Conservation (phyloP, 306 rosid species). For the Castanospermum australe region DNA sequence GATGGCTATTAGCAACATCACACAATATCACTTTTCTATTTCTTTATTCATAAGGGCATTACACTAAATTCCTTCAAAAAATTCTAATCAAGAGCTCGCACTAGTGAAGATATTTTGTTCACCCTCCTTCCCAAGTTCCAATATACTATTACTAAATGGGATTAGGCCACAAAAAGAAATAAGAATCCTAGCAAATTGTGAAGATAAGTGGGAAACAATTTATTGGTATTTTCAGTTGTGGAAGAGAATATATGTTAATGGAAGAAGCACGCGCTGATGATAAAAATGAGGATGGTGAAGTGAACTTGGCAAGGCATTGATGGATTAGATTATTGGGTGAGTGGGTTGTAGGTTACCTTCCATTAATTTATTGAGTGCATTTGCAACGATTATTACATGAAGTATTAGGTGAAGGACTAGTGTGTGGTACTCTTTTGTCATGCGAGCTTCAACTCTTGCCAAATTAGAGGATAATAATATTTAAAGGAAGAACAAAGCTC, state of each 20-base stretch:
- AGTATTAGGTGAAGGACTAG: slow-evolving; percentile 21
- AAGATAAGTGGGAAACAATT: not conserved
- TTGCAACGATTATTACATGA: not conserved
- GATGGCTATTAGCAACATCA: not conserved
- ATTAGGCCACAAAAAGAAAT: not conserved
- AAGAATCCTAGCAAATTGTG: not conserved
- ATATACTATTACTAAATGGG: not conserved
- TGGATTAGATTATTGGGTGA: not conserved
- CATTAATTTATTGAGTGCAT: slow-evolving; percentile 3
- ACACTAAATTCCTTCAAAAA: not conserved
- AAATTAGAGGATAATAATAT: slow-evolving; percentile 3
- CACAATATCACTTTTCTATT: not conserved
- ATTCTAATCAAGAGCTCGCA: not conserved
- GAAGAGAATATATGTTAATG: not conserved
- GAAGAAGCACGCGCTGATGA: not conserved
- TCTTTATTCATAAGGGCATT: not conserved
- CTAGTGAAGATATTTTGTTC: not conserved
- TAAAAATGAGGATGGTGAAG: not conserved
- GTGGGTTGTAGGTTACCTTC: slow-evolving; percentile 29
- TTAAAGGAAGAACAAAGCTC: not conserved
- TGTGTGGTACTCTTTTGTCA: not conserved
- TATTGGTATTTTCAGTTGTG: not conserved
- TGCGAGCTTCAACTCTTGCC: slow-evolving; percentile 8
- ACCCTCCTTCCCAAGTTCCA: not conserved
- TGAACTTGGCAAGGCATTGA: not conserved